Base-by-base conservation (phyloP, 2,329 filamentous ascomycete genomes). In the Xylariaceae sp. region DNA sequence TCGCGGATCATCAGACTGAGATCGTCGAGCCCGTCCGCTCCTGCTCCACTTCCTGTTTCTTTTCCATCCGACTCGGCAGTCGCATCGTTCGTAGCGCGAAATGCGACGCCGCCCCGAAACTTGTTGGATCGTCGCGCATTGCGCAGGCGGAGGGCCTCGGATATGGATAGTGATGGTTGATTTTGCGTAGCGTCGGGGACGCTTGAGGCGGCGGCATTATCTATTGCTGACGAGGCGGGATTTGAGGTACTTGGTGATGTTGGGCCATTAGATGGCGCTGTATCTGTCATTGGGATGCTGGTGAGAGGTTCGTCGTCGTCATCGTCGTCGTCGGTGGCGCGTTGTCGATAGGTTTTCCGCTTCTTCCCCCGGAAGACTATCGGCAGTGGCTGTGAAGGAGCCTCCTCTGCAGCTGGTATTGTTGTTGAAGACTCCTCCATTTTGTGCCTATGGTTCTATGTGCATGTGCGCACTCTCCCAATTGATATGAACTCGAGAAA, bases 281-380 rank as follows among this genome's bases (percentile, higher is more conserved):
- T 44, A 10, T 51, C 35, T 3, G 40, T 21, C 21, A 43, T 49
- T 14, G 42, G 34, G 29, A 46, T 38, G 19, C 29, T 25, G 29
- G 33, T 25, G 32, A 33, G 20, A 25, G 41, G 20, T 23, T 36
- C 19, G 19, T 36, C 22, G 34, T 42, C 37, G 39, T 42, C 44
- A 52, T 64, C 59, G 29, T 58, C 57, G 35, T 61, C 55, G 16
- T 62, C 53, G 51, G 76, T 75, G 52, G 61, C 53, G 50, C 77
- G 75, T 51, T 79, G 77, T 37, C 80, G 72, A 52, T 80, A 79
- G 5, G 69, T 66, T 59, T 82, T 83, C 60, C 79, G 72, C 65
- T 82, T 83, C 63, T 82, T 83, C 48, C 69, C 69, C 32, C 79
- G 77, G 54, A 84, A 84, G 23, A 76, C 64, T 25, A 80, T 63